These are phyloP conservation scores for Murraya paniculata DNA, from an alignment of 345 rosid genomes.

Conservation along the genomic window DNA sequence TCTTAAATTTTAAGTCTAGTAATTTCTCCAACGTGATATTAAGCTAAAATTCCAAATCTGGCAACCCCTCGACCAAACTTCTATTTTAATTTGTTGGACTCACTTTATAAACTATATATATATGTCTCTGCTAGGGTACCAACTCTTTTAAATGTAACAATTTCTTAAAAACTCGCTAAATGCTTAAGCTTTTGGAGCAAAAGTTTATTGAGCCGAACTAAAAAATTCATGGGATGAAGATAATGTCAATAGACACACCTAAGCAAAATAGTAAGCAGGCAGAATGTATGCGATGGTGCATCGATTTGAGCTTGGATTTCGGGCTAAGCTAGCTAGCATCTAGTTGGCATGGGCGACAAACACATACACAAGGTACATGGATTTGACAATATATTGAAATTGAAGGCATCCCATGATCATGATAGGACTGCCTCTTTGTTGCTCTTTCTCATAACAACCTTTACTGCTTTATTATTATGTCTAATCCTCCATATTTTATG, in stretches of 20 bases:
- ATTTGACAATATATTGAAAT: neutral
- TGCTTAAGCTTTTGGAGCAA: too few relatives aligned
- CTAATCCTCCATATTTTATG: neutral
- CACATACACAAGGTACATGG: neutral
- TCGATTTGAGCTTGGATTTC: too few relatives aligned
- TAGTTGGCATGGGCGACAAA: slow-evolving; percentile 2
- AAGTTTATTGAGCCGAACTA: neutral
- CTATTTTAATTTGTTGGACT: too few relatives aligned
- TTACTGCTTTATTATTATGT: neutral
- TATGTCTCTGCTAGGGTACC: too few relatives aligned
- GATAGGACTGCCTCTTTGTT: neutral
- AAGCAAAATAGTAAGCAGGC: neutral
- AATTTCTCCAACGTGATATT: too few relatives aligned
- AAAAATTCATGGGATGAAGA: neutral
- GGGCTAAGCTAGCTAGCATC: neutral
- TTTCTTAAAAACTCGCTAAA: too few relatives aligned
- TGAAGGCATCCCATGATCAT: slow-evolving; percentile 1
- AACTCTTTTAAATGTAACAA: too few relatives aligned
- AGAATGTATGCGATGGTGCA: too few relatives aligned
- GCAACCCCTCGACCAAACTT: too few relatives aligned
- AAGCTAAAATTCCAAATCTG: too few relatives aligned
- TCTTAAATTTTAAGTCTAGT: too few relatives aligned
- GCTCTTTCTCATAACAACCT: slow-evolving; percentile 13
- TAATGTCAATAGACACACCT: neutral
- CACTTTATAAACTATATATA: too few relatives aligned